Evolutionary conservation across 2,329 filamentous ascomycete species (phyloP), one percentile per base, ranked within the genome.

Genomic region (Incumbomyces lentus): DNA sequence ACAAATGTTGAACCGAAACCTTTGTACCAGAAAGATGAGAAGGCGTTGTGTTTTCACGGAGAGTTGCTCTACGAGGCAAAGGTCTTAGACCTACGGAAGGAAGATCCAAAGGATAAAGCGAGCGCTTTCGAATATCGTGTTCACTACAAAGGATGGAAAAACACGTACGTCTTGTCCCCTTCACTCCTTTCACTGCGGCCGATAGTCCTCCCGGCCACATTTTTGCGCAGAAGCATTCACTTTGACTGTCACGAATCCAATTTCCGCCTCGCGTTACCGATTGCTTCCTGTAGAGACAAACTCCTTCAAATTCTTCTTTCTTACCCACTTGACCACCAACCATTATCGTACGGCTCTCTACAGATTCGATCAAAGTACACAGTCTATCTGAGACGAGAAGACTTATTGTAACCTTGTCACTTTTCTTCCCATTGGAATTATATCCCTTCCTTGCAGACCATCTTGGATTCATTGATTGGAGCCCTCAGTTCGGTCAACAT

Each of bases 81-180:
- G 69, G 82, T 98, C 44, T 78, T 94, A 54, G 89, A 95, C 54
- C 74, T 86, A 29, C 79, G 75, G 57, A 69, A 71, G 64, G 72
- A 75, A 59, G 78, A 82, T 50, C 63, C 69, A 6, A 71, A 71
- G 37, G 82, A 82, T 60, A 82, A 84, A 66, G 81, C 80, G 63
- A 82, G 82, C 51, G 79, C 83, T 30, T 88, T 80, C 62, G 80
- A 87, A 63, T 98, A 94, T 70, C 85, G 86, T 61, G 85, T 98
- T 46, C 92, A 98, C 68, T 98, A 98, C 72, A 96, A 96, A 68
- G 92, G 92, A 60, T 98, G 92, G 92, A 98, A 98, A 74, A 89
- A 90, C 65, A 95, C 88, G 75, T 85, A 70, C 31, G 39, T 56
- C 35, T 46, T 52, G 48, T 29, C 26, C 52, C 52, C 48, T 44